Percentiles rank a stretch among this genome's conserved stretches.
phyloP scores from a whole-genome alignment of 768 basidiomycete genomes.

The Boletus subcaerulescens region DNA sequence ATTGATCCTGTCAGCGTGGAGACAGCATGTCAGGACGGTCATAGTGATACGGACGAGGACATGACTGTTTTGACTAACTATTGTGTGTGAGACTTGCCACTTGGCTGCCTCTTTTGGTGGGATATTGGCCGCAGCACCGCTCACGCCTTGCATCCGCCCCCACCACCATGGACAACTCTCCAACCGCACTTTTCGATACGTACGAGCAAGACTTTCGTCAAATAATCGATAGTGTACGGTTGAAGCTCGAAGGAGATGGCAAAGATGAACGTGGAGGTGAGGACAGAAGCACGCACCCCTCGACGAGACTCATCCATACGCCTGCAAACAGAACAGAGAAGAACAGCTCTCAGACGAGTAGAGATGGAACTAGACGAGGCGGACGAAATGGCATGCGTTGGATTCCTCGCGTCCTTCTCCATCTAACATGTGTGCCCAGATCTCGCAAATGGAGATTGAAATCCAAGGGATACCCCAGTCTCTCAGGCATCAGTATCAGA shows the following conservation, averaged over 20 bases:
- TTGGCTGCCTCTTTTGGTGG: conserved; percentile 25
- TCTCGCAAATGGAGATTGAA: conserved; percentile 99
- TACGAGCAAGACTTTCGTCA: conserved; percentile 93
- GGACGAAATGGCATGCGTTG: conserved; percentile 80
- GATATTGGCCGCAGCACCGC: conserved; percentile 17
- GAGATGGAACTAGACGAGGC: conserved; percentile 98
- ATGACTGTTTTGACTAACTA: conserved; percentile 27
- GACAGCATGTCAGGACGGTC: background rate
- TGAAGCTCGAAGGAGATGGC: conserved; percentile 72
- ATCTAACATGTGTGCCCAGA: conserved; percentile 41
- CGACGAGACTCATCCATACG: background rate
- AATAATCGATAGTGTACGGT: conserved; percentile 69
- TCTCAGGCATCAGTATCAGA: conserved; percentile 71
- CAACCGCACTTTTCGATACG: conserved; percentile 82
- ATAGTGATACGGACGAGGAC: conserved; percentile 33
- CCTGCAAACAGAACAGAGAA: conserved; percentile 64
- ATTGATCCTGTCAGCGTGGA: conserved; percentile 6
- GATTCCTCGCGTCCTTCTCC: background rate
- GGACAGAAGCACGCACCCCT: conserved; percentile 21
- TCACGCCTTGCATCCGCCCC: background rate
- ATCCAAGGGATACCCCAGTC: conserved; percentile 91
- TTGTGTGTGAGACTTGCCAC: conserved; percentile 3
- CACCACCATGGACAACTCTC: conserved; percentile 71
- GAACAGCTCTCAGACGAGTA: conserved; percentile 73
- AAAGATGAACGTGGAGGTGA: conserved; percentile 68